Percentiles rank a stretch among this genome's conserved stretches.
Conservation (phyloP, 768 basidiomycete species). For the Artomyces pyxidatus region DNA sequence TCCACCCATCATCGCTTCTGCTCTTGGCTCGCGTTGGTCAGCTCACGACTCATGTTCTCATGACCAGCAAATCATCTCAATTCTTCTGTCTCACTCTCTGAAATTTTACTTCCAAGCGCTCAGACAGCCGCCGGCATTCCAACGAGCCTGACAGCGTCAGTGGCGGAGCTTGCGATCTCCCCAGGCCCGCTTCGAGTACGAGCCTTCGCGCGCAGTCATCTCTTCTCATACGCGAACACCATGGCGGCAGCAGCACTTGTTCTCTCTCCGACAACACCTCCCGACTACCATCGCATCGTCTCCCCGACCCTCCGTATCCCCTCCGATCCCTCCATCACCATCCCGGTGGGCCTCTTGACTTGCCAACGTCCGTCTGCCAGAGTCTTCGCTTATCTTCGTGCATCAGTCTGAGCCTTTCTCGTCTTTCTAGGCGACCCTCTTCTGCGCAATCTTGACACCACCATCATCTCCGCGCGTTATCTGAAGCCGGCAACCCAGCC, state of each 20-base stretch:
- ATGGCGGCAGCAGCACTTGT: conserved; percentile 39
- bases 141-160: no score
- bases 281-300: conserved; percentile 58
- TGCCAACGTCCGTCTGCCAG: conserved; percentile 54
- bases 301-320: conserved; percentile 50
- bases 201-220: no score
- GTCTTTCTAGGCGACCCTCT: conserved; percentile 56
- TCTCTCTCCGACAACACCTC: conserved; percentile 36
- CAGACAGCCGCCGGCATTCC: no score
- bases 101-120: no score
- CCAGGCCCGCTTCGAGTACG: no score
- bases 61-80: no score
- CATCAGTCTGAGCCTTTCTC: neutral
- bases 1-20: no score
- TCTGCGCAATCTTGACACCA: conserved; percentile 47
- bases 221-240: neutral
- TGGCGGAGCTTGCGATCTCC: no score
- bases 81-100: no score
- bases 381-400: neutral
- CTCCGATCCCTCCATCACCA: conserved; percentile 37
- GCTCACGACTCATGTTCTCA: no score
- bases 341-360: conserved; percentile 70
- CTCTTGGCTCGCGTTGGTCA: no score
- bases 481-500: conserved; percentile 35
- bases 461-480: conserved; percentile 41